These are phyloP conservation scores for Capsaspora owczarzaki DNA, from an alignment of 78 protist species.

Conservation along the genomic window DNA sequence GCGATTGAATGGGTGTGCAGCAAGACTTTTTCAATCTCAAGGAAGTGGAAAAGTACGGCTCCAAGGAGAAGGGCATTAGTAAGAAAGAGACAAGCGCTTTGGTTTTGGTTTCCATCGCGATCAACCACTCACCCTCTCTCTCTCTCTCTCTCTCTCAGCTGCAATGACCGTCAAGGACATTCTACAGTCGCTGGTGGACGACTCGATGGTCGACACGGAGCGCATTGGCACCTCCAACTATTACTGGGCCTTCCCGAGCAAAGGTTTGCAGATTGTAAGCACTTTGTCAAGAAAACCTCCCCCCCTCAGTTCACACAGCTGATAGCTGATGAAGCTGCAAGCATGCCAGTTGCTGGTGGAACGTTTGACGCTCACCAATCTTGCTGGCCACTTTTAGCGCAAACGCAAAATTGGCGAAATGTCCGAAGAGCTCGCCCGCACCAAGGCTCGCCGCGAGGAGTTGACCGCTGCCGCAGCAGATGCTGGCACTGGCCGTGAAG, in stretches of 20 bases:
- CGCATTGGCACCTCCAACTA: conserved; percentile 39
- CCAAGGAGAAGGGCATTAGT: conserved; percentile 35
- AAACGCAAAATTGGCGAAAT: neutral
- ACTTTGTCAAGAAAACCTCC: neutral
- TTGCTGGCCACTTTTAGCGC: neutral
- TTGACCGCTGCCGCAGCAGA: neutral
- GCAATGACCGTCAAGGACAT: conserved; percentile 40
- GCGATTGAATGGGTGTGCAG: neutral
- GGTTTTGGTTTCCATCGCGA: neutral
- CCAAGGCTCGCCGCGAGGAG: neutral
- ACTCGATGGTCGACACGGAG: conserved; percentile 25
- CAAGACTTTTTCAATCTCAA: conserved; percentile 12
- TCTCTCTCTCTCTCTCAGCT: too few species aligned
- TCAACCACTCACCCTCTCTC: too few species aligned
- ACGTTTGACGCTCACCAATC: neutral
- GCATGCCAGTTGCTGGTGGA: neutral
- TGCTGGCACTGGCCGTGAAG: neutral
- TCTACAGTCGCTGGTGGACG: conserved; percentile 39
- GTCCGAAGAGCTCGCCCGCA: neutral
- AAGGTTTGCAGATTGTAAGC: neutral
- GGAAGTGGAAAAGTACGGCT: conserved; percentile 25
- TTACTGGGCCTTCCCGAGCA: conserved; percentile 44
- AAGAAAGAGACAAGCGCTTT: neutral
- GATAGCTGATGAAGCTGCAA: neutral
- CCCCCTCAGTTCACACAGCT: neutral